Evolutionary conservation across 768 basidiomycete genomes (phyloP), one percentile per base, ranked within the genome.

Genomic region (Plicaturopsis crispa): DNA sequence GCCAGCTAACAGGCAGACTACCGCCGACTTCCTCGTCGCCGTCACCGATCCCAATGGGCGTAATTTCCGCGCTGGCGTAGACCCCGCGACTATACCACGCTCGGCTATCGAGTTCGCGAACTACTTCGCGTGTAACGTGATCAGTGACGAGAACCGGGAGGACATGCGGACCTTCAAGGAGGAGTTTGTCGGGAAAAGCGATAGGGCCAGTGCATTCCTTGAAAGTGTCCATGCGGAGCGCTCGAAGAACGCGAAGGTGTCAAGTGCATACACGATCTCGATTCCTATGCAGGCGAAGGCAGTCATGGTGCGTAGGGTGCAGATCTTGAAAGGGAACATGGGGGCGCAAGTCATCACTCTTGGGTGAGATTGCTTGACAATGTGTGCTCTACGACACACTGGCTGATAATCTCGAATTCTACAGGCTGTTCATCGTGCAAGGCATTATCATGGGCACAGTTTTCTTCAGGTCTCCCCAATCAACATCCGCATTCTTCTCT

Each of bases 401-500:
- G 38, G 46, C 7, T 36, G 40, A 18, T 38, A 36, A 6, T 41
- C 44, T 31, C 48, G 48, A 45, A 43, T 54, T 18, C 39, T 17
- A 5, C 35, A 80, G 78, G 28, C 63, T 70, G 7, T 80, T 75
- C 52, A 47, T 76, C 21, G 61, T 78, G 45, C 68, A 72, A 46
- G 63, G 58, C 19, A 40, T 69, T 6, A 67, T 72, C 46, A 67
- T 80, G 36, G 83, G 84, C 19, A 77, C 75, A 0, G 70, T 84
- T 20, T 89, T 84, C 65, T 64, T 75, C 41, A 62, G 69, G 6
- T 58, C 78, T 23, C 64, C 72, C 0, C 61, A 73, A 12, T 60
- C 62, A 6, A 84, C 84, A 1, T 55, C 64, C 11, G 75, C 73
- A 8, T 80, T 73, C 52, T 87, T 84, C 65, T 78, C 80, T n/a